Evolutionary conservation across 1,284 basidiomycete species (phyloP).

Genomic region (Paramarasmius palmivorus): DNA sequence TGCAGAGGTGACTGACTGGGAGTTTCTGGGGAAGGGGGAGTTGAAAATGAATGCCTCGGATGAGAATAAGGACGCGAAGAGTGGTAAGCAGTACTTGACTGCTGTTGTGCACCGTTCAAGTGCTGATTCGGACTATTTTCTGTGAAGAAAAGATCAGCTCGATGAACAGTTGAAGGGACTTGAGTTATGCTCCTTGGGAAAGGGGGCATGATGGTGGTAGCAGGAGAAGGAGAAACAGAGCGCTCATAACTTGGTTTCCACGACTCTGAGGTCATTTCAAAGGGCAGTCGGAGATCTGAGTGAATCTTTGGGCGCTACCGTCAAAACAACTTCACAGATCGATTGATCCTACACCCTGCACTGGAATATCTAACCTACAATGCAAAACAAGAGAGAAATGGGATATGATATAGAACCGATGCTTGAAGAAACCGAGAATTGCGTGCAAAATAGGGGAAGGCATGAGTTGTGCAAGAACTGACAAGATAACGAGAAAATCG

Average conservation of each 20-base stretch:
- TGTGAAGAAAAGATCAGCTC: slow-evolving; percentile 16
- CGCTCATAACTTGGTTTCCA: neutral
- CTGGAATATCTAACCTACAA: slow-evolving; percentile 43
- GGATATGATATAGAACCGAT: slow-evolving; percentile 12
- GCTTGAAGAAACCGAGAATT: slow-evolving; percentile 33
- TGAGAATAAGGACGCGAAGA: slow-evolving; percentile 9
- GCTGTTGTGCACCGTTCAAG: no score
- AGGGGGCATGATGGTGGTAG: slow-evolving; percentile 12
- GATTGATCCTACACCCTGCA: neutral
- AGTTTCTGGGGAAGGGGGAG: slow-evolving; percentile 2
- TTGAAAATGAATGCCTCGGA: slow-evolving; percentile 12
- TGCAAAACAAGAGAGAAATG: slow-evolving; percentile 26
- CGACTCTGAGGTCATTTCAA: neutral
- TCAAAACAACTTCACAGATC: neutral
- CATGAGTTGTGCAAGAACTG: slow-evolving; percentile 23
- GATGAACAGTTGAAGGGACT: slow-evolving; percentile 17
- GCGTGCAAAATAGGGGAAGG: slow-evolving; percentile 34
- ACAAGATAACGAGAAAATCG: slow-evolving; percentile 18
- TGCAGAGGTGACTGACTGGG: slow-evolving; percentile 13
- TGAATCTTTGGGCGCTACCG: neutral
- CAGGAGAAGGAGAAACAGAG: slow-evolving; percentile 20
- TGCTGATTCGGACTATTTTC: slow-evolving; percentile 2
- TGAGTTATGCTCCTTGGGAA: slow-evolving; percentile 15
- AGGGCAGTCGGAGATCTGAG: neutral
- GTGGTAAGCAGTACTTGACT: no score